phyloP scores from a whole-genome alignment of 1,284 basidiomycete species.

The Porodaedalea pini region DNA sequence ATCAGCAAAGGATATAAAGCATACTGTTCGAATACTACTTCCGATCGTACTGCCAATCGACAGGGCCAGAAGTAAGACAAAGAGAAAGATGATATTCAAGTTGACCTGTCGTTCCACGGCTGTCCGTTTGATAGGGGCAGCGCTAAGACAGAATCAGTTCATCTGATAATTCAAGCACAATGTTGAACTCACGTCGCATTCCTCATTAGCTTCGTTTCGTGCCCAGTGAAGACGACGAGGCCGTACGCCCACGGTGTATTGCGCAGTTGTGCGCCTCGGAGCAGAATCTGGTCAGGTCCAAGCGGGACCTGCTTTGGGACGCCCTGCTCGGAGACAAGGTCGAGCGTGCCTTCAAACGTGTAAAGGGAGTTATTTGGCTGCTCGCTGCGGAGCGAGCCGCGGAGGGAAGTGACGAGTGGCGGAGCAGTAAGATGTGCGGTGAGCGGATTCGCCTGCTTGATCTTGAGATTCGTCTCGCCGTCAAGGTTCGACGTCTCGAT shows the following conservation, averaged over 20 bases:
- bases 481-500: slow-evolving; percentile 98
- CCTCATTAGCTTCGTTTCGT: slow-evolving; percentile 98
- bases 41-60: slow-evolving; percentile 93
- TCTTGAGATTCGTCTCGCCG: slow-evolving; percentile 98
- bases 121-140: slow-evolving; percentile 94
- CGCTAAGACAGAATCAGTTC: slow-evolving; percentile 41
- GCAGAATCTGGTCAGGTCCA: slow-evolving; percentile 91
- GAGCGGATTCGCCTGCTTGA: slow-evolving; percentile 90
- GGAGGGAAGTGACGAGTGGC: slow-evolving; percentile 66
- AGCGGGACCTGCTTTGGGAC: slow-evolving; percentile 81
- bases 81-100: slow-evolving; percentile 94
- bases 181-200: slow-evolving; percentile 76
- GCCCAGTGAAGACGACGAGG: slow-evolving; percentile 91
- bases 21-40: slow-evolving; percentile 73
- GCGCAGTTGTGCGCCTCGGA: slow-evolving; percentile 92
- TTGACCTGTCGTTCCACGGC: slow-evolving; percentile 97
- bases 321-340: slow-evolving; percentile 57
- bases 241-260: slow-evolving; percentile 98
- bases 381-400: slow-evolving; percentile 86
- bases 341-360: slow-evolving; percentile 87
- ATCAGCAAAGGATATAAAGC: slow-evolving; percentile 21
- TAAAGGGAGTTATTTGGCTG: slow-evolving; percentile 98
- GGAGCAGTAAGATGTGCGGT: slow-evolving; percentile 81
- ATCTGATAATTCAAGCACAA: slow-evolving; percentile 3
- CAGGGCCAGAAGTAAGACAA: slow-evolving; percentile 81